Conservation (phyloP, 345 rosid species). For the Salix suchowensis region DNA sequence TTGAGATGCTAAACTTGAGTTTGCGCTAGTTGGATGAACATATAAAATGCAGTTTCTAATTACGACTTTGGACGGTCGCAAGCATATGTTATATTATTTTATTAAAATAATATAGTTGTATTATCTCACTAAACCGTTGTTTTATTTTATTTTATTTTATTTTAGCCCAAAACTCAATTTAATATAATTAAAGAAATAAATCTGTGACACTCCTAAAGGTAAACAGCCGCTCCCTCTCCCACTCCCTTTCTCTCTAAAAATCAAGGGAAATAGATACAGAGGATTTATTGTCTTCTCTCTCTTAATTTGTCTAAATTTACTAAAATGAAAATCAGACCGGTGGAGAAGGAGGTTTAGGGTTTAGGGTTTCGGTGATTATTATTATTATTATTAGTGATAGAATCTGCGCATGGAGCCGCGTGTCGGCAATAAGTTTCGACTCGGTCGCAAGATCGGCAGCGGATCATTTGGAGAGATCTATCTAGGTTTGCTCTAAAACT, state of each 20-base stretch:
- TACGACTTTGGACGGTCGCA: too few relatives aligned
- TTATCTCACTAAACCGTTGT: too few relatives aligned
- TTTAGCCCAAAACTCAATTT: too few relatives aligned
- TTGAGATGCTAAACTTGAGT: too few relatives aligned
- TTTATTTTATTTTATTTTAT: too few relatives aligned
- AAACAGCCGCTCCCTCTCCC: background rate
- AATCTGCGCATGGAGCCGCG: constrained; percentile 58
- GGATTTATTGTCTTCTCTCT: background rate
- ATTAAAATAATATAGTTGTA: too few relatives aligned
- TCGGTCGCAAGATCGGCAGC: constrained; percentile 93
- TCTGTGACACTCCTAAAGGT: too few relatives aligned
- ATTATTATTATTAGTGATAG: background rate
- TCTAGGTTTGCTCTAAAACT: constrained; percentile 48
- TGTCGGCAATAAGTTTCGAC: constrained; percentile 82
- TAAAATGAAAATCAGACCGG: background rate
- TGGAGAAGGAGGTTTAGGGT: background rate
- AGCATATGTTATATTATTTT: too few relatives aligned
- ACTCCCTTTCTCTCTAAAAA: background rate
- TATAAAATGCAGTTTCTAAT: too few relatives aligned
- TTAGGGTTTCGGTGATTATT: background rate
- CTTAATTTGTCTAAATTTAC: background rate
- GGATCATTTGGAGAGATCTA: constrained; percentile 99
- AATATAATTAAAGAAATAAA: too few relatives aligned
- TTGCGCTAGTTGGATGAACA: too few relatives aligned
- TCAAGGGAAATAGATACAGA: background rate